Conservation (phyloP, 306 rosid genomes). For the Prunus salicina region DNA sequence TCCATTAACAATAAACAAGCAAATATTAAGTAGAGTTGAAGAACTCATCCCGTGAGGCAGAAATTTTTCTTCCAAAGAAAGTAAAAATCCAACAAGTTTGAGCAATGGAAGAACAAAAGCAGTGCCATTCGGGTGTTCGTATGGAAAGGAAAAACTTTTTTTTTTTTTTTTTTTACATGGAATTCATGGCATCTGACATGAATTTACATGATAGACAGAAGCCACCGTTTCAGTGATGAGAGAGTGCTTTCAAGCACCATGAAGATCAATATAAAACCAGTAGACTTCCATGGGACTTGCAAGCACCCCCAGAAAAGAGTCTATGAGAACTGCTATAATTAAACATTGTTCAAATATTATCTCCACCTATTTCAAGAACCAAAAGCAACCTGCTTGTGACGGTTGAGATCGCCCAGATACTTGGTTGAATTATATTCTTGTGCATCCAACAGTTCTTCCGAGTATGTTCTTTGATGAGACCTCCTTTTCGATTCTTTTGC, state of each 20-base stretch:
- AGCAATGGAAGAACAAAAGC: background rate
- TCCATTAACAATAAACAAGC: background rate
- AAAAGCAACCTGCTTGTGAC: slow-evolving; percentile 52
- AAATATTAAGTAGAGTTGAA: background rate
- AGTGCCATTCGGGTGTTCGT: background rate
- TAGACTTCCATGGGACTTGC: slow-evolving; percentile 19
- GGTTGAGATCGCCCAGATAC: slow-evolving; percentile 54
- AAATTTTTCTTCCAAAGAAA: background rate
- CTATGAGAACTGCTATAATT: background rate
- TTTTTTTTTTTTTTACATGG: background rate
- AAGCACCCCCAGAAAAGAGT: background rate
- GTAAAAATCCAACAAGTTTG: background rate
- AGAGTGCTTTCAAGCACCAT: slow-evolving; percentile 22
- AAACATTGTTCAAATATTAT: background rate
- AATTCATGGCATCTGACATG: background rate
- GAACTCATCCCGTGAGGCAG: background rate
- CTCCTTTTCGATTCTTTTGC: slow-evolving; percentile 21
- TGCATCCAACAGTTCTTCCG: slow-evolving; percentile 72
- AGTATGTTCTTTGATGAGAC: slow-evolving; percentile 58
- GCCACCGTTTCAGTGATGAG: background rate
- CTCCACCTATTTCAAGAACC: slow-evolving; percentile 18
- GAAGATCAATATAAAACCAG: slow-evolving; percentile 2
- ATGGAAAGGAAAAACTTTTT: background rate
- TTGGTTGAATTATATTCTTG: slow-evolving; percentile 85
- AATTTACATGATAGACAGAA: background rate